Base-by-base conservation (phyloP, 2,329 filamentous ascomycete species). In the Fusarium ambrosium region DNA sequence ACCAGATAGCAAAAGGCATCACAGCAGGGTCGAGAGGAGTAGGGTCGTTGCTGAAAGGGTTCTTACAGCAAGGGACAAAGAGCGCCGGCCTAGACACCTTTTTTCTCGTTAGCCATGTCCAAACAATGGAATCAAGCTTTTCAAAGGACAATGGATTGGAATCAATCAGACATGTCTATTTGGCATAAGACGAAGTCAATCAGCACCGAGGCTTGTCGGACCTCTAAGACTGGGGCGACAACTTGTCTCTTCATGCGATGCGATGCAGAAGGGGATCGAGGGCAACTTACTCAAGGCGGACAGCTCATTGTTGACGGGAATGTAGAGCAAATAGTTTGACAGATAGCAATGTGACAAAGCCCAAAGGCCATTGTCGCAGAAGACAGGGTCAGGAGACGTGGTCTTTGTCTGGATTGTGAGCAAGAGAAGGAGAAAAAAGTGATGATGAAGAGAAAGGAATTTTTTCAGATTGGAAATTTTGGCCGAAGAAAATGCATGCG, bases 131-230 rank as follows among this genome's bases (percentile, higher is more conserved):
- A 18, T 67, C 41, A 56, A 66, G 24, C 43, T 58, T 71, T 58
- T 71, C 53, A 53, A 67, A 75, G 71, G 27, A 64, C 61, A 63
- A 43, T 48, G 22, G 62, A 65, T 66, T 53, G 66, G 68, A 61
- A 63, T 74, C 73, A 72, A 82, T 88, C 86, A 88, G 86, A 81
- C 76, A 81, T 79, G 86, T 89, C 87, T 87, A 84, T 88, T 89
- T 89, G 87, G 88, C 86, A 84, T 84, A 86, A 86, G 87, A 89
- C 87, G 76, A 78, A 85, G 87, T 87, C 85, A 83, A 80, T 86
- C 85, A 86, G 82, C 85, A 86, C 78, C 75, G 81, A 86, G 82
- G 84, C 82, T 85, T 85, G 83, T 85, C 83, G 82, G 59, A 84
- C 84, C 85, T 85, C 80, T 86, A 81, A 86, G 85, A 81, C 85